These are phyloP conservation scores for Penicillium sp. DNA, from an alignment of 2,329 filamentous ascomycete genomes.

Conservation along the genomic window DNA sequence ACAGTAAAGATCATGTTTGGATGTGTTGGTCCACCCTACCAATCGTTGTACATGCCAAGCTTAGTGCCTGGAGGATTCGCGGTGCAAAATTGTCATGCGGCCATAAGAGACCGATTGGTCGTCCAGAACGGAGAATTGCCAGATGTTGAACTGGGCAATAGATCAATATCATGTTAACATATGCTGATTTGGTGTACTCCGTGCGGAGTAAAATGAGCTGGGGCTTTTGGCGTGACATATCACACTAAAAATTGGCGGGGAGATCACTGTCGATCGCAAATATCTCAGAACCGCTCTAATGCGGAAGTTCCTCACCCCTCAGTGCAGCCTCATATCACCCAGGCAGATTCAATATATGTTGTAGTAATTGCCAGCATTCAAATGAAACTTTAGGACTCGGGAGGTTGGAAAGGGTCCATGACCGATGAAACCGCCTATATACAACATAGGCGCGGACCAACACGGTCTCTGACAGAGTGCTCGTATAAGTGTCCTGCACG, in stretches of 20 bases:
- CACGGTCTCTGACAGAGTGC: background rate
- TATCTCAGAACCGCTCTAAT: background rate
- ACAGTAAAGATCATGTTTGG: background rate
- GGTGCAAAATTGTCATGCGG: background rate
- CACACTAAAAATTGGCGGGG: background rate
- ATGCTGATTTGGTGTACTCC: background rate
- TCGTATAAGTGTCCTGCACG: background rate
- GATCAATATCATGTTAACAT: background rate
- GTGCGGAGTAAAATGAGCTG: background rate
- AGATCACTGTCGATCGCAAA: constrained; percentile 1
- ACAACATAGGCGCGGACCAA: background rate
- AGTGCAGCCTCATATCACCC: background rate
- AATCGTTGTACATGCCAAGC: constrained; percentile 14
- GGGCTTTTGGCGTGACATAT: background rate
- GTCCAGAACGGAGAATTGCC: background rate
- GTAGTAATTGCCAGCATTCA: background rate
- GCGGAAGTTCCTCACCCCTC: background rate
- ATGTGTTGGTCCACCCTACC: background rate
- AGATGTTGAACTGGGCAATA: background rate
- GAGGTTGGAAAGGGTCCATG: background rate
- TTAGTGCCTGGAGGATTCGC: constrained; percentile 5
- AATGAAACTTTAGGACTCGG: background rate
- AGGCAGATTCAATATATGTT: background rate
- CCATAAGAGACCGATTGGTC: background rate
- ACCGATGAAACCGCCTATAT: background rate